These are phyloP conservation scores for Fusarium humuli DNA, from an alignment of 2,329 filamentous ascomycete species.

Conservation along the genomic window DNA sequence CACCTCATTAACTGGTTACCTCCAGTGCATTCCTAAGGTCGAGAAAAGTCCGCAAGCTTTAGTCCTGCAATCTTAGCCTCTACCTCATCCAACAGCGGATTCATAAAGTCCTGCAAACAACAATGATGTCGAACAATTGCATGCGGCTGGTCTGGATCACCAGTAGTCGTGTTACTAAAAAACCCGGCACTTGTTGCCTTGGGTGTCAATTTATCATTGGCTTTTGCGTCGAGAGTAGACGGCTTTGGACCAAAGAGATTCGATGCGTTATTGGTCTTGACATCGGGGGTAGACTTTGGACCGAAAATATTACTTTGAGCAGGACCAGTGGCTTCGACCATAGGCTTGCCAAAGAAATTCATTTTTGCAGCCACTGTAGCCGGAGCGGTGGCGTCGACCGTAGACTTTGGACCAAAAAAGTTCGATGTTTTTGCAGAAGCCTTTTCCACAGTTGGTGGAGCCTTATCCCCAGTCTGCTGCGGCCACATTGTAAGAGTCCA, in stretches of 20 bases:
- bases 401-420: background rate
- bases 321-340: no score
- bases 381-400: no score
- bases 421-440: no score
- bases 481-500: background rate
- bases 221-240: background rate
- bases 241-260: no score
- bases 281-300: no score
- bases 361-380: no score
- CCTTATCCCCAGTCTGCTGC: background rate
- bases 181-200: background rate
- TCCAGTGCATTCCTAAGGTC: background rate
- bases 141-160: background rate
- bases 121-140: background rate
- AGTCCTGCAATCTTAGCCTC: background rate
- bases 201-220: background rate
- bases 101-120: background rate
- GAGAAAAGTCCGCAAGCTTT: background rate
- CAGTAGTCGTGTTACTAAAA: rapidly evolving
- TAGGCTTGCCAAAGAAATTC: no score
- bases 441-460: background rate
- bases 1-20: rapidly evolving
- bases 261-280: no score
- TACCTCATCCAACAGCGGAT: background rate
- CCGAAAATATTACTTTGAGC: no score